Evolutionary conservation across 345 rosid genomes (phyloP).

Genomic region (Crucihimalaya himalaica): DNA sequence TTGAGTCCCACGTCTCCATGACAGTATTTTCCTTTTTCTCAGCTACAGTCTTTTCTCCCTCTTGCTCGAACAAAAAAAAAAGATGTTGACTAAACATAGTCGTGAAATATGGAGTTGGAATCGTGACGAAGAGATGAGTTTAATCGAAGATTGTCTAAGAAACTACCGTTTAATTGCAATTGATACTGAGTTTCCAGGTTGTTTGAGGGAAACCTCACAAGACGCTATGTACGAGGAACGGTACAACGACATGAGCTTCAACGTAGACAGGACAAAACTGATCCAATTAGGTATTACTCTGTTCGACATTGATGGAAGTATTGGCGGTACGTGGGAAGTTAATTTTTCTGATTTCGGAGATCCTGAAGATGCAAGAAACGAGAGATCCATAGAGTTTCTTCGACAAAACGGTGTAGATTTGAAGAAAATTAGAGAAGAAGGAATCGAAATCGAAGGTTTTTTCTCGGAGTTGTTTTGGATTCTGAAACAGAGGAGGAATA

Average conservation of each 20-base stretch:
- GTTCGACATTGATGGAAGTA: neutral
- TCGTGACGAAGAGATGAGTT: neutral
- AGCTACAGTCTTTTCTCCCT: neutral
- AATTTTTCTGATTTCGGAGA: constrained; percentile 21
- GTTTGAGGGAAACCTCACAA: neutral
- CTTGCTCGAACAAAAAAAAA: neutral
- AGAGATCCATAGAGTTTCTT: neutral
- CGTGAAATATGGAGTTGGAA: neutral
- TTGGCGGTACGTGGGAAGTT: constrained; percentile 2
- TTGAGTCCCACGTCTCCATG: neutral
- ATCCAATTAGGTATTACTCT: constrained; percentile 29
- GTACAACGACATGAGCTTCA: constrained; percentile 9
- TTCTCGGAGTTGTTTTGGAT: neutral
- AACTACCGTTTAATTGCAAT: neutral
- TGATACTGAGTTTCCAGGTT: constrained; percentile 19
- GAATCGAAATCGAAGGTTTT: neutral
- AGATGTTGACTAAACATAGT: neutral
- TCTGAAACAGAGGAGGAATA: neutral
- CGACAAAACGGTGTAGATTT: constrained; percentile 13
- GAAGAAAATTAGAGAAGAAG: neutral
- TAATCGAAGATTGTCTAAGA: neutral
- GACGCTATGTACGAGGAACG: neutral
- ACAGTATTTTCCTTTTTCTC: neutral
- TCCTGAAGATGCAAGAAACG: neutral
- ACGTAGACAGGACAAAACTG: constrained; percentile 4